Evolutionary conservation across 2,329 filamentous ascomycete species (phyloP).

Genomic region (Fusarium goolgardi): DNA sequence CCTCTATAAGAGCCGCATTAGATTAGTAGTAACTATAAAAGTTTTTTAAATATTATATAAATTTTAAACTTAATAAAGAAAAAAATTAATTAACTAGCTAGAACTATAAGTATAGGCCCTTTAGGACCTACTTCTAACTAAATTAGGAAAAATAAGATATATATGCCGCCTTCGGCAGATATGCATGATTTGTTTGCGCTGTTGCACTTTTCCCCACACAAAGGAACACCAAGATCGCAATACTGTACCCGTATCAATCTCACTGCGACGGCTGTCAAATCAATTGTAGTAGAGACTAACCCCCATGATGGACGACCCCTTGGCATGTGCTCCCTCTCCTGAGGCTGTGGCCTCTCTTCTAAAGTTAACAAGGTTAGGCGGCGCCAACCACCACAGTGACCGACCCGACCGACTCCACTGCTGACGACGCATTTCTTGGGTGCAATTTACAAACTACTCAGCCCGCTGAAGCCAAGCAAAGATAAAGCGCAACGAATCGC

Average conservation of each 20-base stretch:
- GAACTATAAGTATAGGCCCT: too few species aligned
- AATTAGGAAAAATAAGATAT: too few species aligned
- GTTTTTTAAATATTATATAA: too few species aligned
- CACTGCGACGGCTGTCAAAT: not conserved
- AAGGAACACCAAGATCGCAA: not conserved
- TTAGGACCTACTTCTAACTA: too few species aligned
- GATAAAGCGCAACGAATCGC: not conserved
- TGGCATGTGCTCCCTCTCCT: constrained; percentile 8
- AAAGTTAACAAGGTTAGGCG: not conserved
- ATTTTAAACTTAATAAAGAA: too few species aligned
- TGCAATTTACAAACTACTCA: constrained; percentile 25
- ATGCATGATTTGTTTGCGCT: too few species aligned
- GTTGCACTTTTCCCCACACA: constrained; percentile 27
- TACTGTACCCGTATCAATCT: not conserved
- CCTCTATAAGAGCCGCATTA: too few species aligned
- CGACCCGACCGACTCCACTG: constrained; percentile 33
- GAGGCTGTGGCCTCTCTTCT: constrained; percentile 16
- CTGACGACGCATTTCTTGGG: constrained; percentile 39
- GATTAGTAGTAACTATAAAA: too few species aligned
- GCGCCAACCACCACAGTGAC: constrained; percentile 21
- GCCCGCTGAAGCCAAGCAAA: not conserved
- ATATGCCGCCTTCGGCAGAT: too few species aligned
- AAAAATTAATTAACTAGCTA: too few species aligned
- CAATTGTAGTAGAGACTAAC: not conserved
- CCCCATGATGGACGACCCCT: constrained; percentile 1